Evolutionary conservation across 768 basidiomycete genomes (phyloP), one percentile per base, ranked within the genome.

Genomic region (Kwoniella newhampshirensis): DNA sequence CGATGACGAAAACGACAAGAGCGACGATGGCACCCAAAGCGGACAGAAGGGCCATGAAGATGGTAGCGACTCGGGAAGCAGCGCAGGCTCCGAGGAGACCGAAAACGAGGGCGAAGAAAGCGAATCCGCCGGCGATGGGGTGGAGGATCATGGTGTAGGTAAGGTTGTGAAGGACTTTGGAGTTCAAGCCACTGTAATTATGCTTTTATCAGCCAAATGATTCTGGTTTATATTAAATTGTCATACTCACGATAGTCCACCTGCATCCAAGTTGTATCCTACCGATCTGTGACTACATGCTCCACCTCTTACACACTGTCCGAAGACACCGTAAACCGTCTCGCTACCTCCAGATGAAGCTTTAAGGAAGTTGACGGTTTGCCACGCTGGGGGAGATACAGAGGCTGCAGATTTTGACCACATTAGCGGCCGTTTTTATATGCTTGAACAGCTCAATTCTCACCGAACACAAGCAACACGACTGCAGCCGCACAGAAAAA

Each of bases 111-210:
- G 71, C 68, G 44, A 70, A 56, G 55, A 71, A 59, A 32, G 65
- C 66, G 36, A 74, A 37, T 27, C 46, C 49, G 74, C 80, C 59
- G 64, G 86, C 86, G 65, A 92, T 85, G 28, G 89, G 88, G 74
- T 90, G 87, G 23, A 92, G 81, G 63, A 92, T 85, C 54, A 91
- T 81, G 13, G 81, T 79, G 72, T 78, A 82, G 15, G 89, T 90
- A 59, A 91, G 83, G 70, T 86, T 86, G 69, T 84, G 81, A 36
- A 89, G 79, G 37, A 83, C 76, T 5, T 62, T 67, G 9, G 81
- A 81, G 73, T 85, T 82, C 4, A 87, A 68, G 23, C 48, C 39
- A 25, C 13, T 17, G 6, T 15, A 9, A 12, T 39, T 12, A 3
- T 52, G 40, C 5, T 11, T 36, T 8, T 27, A 17, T 15, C 20